Percentiles rank a stretch among this genome's conserved stretches.
Evolutionary conservation across 768 basidiomycete species (phyloP).

Genomic region (Phanerochaete carnosa): DNA sequence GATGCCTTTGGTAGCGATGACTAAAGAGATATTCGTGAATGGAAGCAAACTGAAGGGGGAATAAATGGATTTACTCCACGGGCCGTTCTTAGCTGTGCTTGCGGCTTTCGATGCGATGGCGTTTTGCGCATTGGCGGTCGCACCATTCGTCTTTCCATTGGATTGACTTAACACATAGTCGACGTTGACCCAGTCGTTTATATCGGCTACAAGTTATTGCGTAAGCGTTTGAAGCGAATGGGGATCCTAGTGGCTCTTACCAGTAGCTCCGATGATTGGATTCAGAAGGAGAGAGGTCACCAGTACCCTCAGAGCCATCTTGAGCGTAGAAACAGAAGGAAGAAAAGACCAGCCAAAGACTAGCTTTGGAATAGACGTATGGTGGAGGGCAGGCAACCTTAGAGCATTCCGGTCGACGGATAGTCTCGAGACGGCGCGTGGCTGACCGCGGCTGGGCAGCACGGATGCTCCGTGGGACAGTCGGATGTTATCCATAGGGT

Average conservation of each 20-base stretch:
- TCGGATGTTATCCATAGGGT: too few species aligned
- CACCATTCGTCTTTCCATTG: conserved; percentile 16
- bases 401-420: too few species aligned
- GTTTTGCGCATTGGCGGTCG: conserved; percentile 32
- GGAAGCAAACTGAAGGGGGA: neutral
- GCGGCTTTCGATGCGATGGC: conserved; percentile 36
- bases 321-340: neutral
- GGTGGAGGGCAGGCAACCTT: neutral
- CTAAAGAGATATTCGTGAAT: conserved; percentile 21
- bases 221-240: neutral
- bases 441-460: too few species aligned
- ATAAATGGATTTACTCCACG: conserved; percentile 31
- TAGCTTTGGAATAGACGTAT: neutral
- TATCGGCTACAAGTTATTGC: conserved; percentile 32
- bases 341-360: neutral
- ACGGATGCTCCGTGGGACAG: too few species aligned
- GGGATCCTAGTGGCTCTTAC: neutral
- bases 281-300: neutral
- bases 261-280: neutral
- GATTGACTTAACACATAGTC: conserved; percentile 36
- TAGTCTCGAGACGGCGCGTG: too few species aligned
- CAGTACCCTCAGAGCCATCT: neutral
- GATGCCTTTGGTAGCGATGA: conserved; percentile 31
- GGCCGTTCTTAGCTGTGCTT: conserved; percentile 33
- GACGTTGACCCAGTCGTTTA: conserved; percentile 48